Conservation (phyloP, 1,284 basidiomycete genomes). For the Fereydounia khargensis region DNA sequence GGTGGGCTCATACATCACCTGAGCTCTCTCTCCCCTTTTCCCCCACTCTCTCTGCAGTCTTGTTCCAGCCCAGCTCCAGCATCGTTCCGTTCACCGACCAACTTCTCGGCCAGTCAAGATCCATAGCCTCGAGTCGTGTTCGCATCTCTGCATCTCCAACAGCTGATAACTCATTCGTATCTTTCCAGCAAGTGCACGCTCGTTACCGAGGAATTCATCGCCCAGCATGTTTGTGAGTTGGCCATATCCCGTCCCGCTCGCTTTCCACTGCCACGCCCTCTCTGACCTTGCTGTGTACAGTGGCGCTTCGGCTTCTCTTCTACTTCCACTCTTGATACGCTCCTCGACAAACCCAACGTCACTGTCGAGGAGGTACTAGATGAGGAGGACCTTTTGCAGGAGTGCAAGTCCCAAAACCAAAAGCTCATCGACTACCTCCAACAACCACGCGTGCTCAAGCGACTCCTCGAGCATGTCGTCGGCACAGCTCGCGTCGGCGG, state of each 20-base stretch:
- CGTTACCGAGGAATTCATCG: conserved; percentile 20
- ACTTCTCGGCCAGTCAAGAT: background rate
- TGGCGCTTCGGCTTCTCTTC: conserved; percentile 55
- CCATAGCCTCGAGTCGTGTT: no score
- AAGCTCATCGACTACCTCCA: conserved; percentile 81
- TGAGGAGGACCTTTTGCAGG: conserved; percentile 88
- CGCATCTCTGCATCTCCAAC: no score
- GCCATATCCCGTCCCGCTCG: no score
- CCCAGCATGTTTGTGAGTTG: background rate
- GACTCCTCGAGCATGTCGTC: conserved; percentile 76
- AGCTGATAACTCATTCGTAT: no score
- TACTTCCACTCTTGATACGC: conserved; percentile 47
- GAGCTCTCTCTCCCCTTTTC: no score
- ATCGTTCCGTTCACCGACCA: background rate
- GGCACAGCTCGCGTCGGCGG: conserved; percentile 78
- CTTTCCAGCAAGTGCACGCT: no score
- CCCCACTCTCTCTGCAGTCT: no score
- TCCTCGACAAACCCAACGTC: conserved; percentile 58
- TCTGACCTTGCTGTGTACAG: conserved; percentile 6
- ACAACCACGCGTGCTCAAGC: conserved; percentile 74
- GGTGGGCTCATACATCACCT: no score
- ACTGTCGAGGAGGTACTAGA: conserved; percentile 83
- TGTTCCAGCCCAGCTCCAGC: no score
- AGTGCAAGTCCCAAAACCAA: conserved; percentile 92
- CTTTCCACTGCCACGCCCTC: background rate